Conservation (phyloP, 2,329 filamentous ascomycete genomes). For the Monosporascus sp. region DNA sequence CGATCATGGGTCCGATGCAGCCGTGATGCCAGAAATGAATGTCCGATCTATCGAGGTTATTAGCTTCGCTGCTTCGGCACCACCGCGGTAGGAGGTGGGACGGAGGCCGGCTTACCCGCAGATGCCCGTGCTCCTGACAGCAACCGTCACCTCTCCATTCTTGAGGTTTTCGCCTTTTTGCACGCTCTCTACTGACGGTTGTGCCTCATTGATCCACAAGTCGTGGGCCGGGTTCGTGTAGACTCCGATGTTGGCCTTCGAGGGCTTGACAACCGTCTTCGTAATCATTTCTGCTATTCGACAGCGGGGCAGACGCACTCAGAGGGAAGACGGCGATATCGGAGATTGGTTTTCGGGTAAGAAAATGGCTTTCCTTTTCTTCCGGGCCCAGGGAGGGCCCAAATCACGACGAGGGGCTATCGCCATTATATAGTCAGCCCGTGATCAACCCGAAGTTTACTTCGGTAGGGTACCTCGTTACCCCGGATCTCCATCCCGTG, state of each 20-base stretch:
- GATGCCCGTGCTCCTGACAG: slow-evolving; percentile 90
- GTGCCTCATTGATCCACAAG: slow-evolving; percentile 77
- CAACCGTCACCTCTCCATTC: slow-evolving; percentile 79
- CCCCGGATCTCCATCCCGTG: no score
- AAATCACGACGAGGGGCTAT: no score
- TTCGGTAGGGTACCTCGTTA: no score
- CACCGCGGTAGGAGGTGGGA: no score
- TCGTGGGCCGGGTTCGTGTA: slow-evolving; percentile 93
- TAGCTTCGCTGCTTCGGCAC: slow-evolving; percentile 2
- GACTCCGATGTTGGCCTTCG: slow-evolving; percentile 88
- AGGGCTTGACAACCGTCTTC: slow-evolving; percentile 37
- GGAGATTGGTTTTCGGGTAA: no score
- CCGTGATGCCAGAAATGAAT: slow-evolving; percentile 97
- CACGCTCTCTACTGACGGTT: slow-evolving; percentile 71
- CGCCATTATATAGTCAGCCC: no score
- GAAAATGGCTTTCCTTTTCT: no score
- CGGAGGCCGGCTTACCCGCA: slow-evolving; percentile 61
- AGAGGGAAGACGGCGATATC: no score
- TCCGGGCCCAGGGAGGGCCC: no score
- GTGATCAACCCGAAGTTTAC: no score
- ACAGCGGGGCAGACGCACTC: no score
- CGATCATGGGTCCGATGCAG: slow-evolving; percentile 94
- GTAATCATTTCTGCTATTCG: not conserved
- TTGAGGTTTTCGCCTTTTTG: slow-evolving; percentile 63
- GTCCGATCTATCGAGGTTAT: slow-evolving; percentile 59